A percentile compares a stretch with the other conserved stretches of the same genome.
Evolutionary conservation across 495 filamentous ascomycete species (phyloP).

Genomic region (Penicillium macrosclerotiorum): DNA sequence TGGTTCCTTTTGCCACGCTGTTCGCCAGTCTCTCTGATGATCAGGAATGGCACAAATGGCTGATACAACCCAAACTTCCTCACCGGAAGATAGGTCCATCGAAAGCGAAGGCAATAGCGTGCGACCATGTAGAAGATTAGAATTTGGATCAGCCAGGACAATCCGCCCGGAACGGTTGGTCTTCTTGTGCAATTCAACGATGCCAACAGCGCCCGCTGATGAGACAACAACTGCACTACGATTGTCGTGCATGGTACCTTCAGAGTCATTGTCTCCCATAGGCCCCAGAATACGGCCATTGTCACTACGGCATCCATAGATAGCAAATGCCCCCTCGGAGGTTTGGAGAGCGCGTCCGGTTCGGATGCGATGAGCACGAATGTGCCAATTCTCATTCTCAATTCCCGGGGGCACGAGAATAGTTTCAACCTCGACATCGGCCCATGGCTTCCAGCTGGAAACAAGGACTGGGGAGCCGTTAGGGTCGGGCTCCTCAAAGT

Average conservation of each 20-base stretch:
- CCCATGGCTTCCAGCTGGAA: slow-evolving; percentile 65
- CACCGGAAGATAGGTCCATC: slow-evolving; percentile 31
- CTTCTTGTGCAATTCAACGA: slow-evolving; percentile 59
- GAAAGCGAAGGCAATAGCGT: slow-evolving; percentile 66
- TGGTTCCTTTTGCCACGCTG: slow-evolving; percentile 7
- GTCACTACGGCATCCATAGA: slow-evolving; percentile 56
- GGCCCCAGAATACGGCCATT: slow-evolving; percentile 59
- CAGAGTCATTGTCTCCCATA: slow-evolving; percentile 47
- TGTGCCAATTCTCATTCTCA: slow-evolving; percentile 61
- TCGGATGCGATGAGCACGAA: slow-evolving; percentile 60
- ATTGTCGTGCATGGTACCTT: slow-evolving; percentile 53
- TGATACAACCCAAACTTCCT: slow-evolving; percentile 46
- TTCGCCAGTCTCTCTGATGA: neutral
- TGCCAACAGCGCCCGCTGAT: slow-evolving; percentile 64
- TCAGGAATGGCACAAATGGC: slow-evolving; percentile 50
- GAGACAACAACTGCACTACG: slow-evolving; percentile 62
- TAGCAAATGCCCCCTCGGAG: slow-evolving; percentile 70
- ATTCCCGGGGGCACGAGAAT: slow-evolving; percentile 59
- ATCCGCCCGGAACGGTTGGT: slow-evolving; percentile 45
- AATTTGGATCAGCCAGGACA: slow-evolving; percentile 75
- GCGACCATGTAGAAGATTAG: slow-evolving; percentile 67
- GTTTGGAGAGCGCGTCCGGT: slow-evolving; percentile 59
- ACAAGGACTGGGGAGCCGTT: slow-evolving; percentile 55
- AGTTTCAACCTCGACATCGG: slow-evolving; percentile 62
- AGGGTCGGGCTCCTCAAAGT: slow-evolving; percentile 50